Evolutionary conservation across 345 rosid species (phyloP).

Genomic region (Eucalyptus tenuipes): DNA sequence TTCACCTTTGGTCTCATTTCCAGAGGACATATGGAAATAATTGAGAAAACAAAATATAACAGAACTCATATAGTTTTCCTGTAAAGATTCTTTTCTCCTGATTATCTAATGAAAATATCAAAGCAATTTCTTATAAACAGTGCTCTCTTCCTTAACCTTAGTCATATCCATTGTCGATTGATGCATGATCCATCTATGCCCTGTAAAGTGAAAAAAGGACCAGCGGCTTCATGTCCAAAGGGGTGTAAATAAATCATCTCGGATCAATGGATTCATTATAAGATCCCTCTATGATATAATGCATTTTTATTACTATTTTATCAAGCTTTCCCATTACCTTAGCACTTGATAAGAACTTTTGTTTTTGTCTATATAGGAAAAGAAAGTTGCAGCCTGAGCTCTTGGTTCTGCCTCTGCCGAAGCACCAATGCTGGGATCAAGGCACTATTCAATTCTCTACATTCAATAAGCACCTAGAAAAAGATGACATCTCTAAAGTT

Average conservation of each 20-base stretch:
- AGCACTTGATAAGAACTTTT: neutral
- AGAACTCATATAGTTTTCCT: neutral
- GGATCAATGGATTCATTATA: neutral
- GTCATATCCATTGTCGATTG: neutral
- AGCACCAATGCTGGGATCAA: constrained; percentile 35
- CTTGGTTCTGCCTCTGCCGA: constrained; percentile 30
- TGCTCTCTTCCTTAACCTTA: neutral
- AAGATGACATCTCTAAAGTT: neutral
- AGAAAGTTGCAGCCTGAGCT: constrained; percentile 37
- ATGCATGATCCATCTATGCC: neutral
- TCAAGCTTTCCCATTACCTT: neutral
- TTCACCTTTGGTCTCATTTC: neutral
- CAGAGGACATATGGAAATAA: neutral
- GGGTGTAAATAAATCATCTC: neutral
- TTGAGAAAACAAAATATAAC: neutral
- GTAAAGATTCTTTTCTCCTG: neutral
- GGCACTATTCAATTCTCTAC: constrained; percentile 1
- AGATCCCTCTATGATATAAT: neutral
- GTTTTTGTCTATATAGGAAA: constrained; percentile 17
- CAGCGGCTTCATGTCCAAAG: neutral
- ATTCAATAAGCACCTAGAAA: neutral
- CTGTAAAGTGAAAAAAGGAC: neutral
- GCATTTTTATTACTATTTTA: neutral
- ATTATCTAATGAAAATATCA: neutral
- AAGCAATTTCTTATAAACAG: neutral